Evolutionary conservation across 2,329 filamentous ascomycete species (phyloP).

Genomic region (Xylaria multiplex): DNA sequence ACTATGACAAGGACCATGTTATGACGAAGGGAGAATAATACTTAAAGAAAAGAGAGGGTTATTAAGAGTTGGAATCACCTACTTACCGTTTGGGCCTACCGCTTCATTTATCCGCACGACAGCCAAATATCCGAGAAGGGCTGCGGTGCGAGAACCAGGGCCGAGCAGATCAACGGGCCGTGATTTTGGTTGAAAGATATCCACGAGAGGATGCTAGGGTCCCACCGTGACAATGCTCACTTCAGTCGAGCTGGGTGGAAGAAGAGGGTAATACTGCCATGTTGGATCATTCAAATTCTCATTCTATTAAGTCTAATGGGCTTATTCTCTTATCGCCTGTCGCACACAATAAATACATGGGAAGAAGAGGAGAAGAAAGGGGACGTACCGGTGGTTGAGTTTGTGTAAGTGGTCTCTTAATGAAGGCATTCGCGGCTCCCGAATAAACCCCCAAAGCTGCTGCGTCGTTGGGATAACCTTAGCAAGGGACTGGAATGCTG

Average conservation of each 20-base stretch:
- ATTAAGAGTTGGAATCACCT: background rate
- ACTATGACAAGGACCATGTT: constrained; percentile 17
- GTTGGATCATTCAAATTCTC: constrained; percentile 61
- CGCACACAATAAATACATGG: constrained; percentile 57
- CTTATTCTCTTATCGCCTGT: constrained; percentile 64
- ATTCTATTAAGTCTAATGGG: constrained; percentile 60
- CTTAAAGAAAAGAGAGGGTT: constrained; percentile 1
- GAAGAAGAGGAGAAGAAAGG: constrained; percentile 54
- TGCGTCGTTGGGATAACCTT: background rate
- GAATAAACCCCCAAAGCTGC: background rate
- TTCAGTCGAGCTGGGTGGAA: constrained; percentile 65
- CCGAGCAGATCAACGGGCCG: background rate
- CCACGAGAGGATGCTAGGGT: constrained; percentile 49
- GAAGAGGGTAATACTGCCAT: constrained; percentile 58
- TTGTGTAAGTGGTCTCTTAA: constrained; percentile 57
- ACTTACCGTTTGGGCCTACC: background rate
- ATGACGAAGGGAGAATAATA: constrained; percentile 20
- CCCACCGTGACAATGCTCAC: constrained; percentile 62
- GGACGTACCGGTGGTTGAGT: constrained; percentile 56
- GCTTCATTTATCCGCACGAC: background rate
- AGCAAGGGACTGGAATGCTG: background rate
- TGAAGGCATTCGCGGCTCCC: background rate
- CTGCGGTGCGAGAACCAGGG: background rate
- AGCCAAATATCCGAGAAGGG: background rate
- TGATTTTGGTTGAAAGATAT: background rate